phyloP scores from a whole-genome alignment of 169 alveolate genomes.

The Plasmodium chabaudi region DNA sequence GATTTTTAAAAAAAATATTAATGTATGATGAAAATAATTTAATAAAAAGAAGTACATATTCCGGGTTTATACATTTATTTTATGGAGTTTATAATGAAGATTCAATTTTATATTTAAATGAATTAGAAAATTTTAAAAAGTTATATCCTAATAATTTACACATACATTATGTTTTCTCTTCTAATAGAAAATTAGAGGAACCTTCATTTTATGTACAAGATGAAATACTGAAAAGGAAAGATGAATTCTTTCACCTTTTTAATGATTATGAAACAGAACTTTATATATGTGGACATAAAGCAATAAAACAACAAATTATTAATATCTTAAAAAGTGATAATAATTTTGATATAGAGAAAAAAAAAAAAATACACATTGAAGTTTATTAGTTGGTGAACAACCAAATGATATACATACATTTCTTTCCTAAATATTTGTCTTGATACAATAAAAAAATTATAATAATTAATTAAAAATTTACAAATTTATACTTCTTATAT shows the following conservation, averaged over 20 bases:
- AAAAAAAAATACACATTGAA: slow-evolving; percentile 56
- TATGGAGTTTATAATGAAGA: slow-evolving; percentile 81
- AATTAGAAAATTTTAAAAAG: slow-evolving; percentile 71
- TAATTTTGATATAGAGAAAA: not conserved
- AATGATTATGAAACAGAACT: slow-evolving; percentile 32
- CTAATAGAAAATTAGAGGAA: slow-evolving; percentile 30
- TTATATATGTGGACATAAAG: slow-evolving; percentile 69
- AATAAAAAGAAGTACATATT: not conserved
- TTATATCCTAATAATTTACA: slow-evolving; percentile 66
- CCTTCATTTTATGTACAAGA: slow-evolving; percentile 57
- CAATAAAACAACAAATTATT: slow-evolving; percentile 32
- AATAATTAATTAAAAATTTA: not conserved
- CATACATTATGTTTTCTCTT: slow-evolving; percentile 77
- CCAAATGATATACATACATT: not conserved
- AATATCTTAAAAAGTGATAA: slow-evolving; percentile 32
- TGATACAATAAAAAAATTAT: not conserved
- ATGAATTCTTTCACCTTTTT: slow-evolving; percentile 40
- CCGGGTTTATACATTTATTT: slow-evolving; percentile 57
- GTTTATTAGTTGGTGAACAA: slow-evolving; percentile 11
- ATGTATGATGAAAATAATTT: slow-evolving; percentile 15
- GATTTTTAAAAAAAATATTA: slow-evolving; percentile 74
- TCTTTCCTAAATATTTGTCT: too few species aligned
- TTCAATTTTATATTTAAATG: slow-evolving; percentile 77
- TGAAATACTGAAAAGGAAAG: slow-evolving; percentile 43
- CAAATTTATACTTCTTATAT: not conserved